Percentiles rank a stretch among this genome's conserved stretches.
phyloP scores from a whole-genome alignment of 768 basidiomycete genomes.

The Pleurotus djamor region DNA sequence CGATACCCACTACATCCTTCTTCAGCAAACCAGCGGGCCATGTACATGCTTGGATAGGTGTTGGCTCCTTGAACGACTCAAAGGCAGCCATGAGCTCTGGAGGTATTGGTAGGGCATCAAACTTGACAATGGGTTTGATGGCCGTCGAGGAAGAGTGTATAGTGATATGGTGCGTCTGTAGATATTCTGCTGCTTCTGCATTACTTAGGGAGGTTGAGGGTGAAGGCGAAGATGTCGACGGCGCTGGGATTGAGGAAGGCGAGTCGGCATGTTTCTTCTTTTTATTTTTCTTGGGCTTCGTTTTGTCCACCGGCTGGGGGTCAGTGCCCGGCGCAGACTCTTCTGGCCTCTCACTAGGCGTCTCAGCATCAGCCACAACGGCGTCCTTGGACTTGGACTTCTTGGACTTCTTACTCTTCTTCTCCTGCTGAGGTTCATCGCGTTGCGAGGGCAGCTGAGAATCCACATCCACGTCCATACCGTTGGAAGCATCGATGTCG shows the following conservation, averaged over 20 bases:
- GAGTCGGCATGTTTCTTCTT: conserved; percentile 11
- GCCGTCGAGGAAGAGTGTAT: conserved; percentile 49
- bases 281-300: conserved; percentile 19
- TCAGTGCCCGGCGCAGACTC: conserved; percentile 10
- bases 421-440: conserved; percentile 2
- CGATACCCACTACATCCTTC: conserved; percentile 91
- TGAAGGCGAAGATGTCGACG: conserved; percentile 21
- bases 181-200: conserved; percentile 57
- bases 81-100: conserved; percentile 61
- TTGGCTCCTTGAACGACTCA: conserved; percentile 77
- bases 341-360: conserved; percentile 13
- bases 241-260: conserved; percentile 16
- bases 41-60: conserved; percentile 93
- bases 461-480: neutral
- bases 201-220: conserved; percentile 13
- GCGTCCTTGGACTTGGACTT: conserved; percentile 8
- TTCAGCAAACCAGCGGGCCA: conserved; percentile 88
- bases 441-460: neutral
- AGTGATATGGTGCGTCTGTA: conserved; percentile 70
- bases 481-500: neutral
- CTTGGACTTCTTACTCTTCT: conserved; percentile 11
- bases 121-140: conserved; percentile 68
- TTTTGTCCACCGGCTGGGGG: conserved; percentile 11
- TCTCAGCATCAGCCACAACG: conserved; percentile 11
- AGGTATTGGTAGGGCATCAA: conserved; percentile 72